Evolutionary conservation across 2,329 filamentous ascomycete genomes (phyloP).

Genomic region (Talaromyces sp.): DNA sequence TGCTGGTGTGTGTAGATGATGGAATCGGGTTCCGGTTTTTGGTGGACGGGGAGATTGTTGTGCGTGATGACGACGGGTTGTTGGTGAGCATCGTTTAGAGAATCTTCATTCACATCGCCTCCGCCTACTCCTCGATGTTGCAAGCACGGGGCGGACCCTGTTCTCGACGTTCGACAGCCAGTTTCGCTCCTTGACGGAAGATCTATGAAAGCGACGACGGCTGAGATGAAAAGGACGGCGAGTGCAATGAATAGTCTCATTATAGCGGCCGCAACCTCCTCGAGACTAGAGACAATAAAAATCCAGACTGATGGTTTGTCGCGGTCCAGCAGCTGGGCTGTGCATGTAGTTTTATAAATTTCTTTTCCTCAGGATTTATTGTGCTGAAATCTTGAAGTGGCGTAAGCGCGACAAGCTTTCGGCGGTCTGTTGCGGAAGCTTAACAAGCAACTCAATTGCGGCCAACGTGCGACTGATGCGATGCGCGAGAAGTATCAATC

Average conservation of each 20-base stretch:
- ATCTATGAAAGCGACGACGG: conserved; percentile 2
- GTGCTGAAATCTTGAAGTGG: not conserved
- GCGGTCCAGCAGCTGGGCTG: no score
- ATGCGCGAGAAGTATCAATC: not conserved
- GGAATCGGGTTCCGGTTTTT: not conserved
- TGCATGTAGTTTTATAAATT: not conserved
- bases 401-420: not conserved
- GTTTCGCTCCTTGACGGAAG: conserved; percentile 5
- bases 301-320: not conserved
- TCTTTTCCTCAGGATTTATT: not conserved
- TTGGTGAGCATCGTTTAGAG: not conserved
- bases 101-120: not conserved
- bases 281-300: not conserved
- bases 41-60: not conserved
- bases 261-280: not conserved
- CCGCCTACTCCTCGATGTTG: not conserved
- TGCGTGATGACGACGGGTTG: not conserved
- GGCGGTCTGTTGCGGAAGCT: not conserved
- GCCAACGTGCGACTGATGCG: not conserved
- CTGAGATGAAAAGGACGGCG: conserved; percentile 2
- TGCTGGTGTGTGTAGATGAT: not conserved
- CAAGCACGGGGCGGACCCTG: not conserved
- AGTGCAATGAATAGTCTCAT: conserved; percentile 9
- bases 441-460: not conserved
- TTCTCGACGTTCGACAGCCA: not conserved